These are phyloP conservation scores for Daldinia decipiens DNA, from an alignment of 495 filamentous ascomycete species.

Conservation along the genomic window DNA sequence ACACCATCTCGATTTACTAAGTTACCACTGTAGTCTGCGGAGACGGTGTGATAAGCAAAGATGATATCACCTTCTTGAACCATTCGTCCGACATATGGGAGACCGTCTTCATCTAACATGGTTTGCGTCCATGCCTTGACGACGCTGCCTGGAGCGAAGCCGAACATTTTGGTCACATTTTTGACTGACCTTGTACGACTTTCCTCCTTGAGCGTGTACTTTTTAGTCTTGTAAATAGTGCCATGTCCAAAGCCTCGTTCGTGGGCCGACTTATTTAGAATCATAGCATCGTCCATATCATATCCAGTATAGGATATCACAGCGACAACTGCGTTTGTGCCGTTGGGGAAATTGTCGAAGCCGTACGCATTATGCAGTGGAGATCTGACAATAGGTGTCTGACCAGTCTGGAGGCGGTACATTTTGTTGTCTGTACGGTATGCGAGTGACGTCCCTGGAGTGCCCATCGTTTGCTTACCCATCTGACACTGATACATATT, in stretches of 20 bases:
- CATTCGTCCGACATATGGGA: constrained; percentile 79
- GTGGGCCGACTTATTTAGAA: constrained; percentile 96
- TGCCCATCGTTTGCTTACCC: constrained; percentile 99
- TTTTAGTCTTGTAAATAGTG: constrained; percentile 97
- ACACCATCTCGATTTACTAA: constrained; percentile 79
- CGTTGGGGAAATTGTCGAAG: constrained; percentile 97
- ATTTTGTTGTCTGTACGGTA: constrained; percentile 97
- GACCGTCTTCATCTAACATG: constrained; percentile 84
- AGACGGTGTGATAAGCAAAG: constrained; percentile 89
- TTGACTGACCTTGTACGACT: constrained; percentile 63
- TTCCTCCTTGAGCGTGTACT: constrained; percentile 80
- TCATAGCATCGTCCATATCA: constrained; percentile 99
- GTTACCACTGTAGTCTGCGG: constrained; percentile 77
- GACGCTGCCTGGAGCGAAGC: constrained; percentile 77
- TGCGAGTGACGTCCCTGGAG: constrained; percentile 83
- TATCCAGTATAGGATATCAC: constrained; percentile 99
- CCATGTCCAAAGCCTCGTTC: constrained; percentile 97
- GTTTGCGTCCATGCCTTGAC: constrained; percentile 71
- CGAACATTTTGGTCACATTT: constrained; percentile 79
- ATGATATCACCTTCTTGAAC: constrained; percentile 84
- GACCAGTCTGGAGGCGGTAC: constrained; percentile 93
- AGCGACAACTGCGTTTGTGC: constrained; percentile 95
- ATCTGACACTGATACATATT: constrained; percentile 99
- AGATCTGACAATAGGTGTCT: constrained; percentile 92
- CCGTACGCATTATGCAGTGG: constrained; percentile 95